Evolutionary conservation across 116 monocot genomes (phyloP).

Genomic region (Dioscorea cayenensis): DNA sequence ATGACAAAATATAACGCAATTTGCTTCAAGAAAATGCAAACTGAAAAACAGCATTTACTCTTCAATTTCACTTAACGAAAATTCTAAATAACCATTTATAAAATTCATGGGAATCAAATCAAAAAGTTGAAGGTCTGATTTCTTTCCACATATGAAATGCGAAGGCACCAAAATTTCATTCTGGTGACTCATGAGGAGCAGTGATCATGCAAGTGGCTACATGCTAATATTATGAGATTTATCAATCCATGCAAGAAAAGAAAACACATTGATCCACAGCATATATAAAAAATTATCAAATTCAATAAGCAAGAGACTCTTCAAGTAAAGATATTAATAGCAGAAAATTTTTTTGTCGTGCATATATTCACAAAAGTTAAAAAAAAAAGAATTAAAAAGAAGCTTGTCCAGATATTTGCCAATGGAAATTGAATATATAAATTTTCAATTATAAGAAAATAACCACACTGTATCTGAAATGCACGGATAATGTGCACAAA

Average conservation of each 20-base stretch:
- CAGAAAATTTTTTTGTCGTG: too few species aligned
- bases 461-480: too few species aligned
- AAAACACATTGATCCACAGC: too few species aligned
- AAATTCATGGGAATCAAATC: background rate
- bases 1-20: conserved; percentile 1
- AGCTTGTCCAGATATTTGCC: too few species aligned
- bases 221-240: background rate
- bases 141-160: background rate
- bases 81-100: background rate
- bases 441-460: too few species aligned
- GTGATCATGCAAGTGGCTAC: background rate
- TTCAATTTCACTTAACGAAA: background rate
- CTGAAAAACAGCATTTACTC: background rate
- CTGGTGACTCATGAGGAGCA: background rate
- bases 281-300: too few species aligned
- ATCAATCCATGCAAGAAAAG: background rate
- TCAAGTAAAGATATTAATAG: too few species aligned
- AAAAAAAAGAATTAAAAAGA: too few species aligned
- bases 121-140: background rate
- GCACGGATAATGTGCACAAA: too few species aligned
- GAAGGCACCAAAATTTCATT: background rate
- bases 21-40: background rate
- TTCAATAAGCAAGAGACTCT: too few species aligned
- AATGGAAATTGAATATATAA: too few species aligned
- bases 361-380: too few species aligned